A percentile compares a stretch with the other conserved stretches of the same genome.
Evolutionary conservation across 2,329 filamentous ascomycete species (phyloP).

Genomic region (Trichoderma pleuroti): DNA sequence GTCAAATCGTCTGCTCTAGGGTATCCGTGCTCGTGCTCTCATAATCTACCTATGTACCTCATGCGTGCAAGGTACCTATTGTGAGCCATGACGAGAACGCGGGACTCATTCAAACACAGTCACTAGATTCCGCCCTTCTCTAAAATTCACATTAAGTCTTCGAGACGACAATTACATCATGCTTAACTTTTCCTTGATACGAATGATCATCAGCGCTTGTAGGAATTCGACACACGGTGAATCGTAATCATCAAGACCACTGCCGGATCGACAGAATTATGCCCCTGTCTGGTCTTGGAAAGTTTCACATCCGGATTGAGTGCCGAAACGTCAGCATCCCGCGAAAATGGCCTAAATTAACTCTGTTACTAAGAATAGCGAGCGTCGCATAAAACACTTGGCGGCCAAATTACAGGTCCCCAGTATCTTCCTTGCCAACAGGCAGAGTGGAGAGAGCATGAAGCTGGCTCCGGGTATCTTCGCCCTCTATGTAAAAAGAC

Average conservation of each 20-base stretch:
- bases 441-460: background rate
- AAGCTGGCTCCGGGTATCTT: background rate
- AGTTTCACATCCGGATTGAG: background rate
- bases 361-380: background rate
- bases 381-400: background rate
- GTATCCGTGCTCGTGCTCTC: background rate
- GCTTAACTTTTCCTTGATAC: background rate
- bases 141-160: background rate
- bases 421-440: background rate
- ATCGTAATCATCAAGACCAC: background rate
- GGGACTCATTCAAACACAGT: background rate
- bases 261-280: background rate
- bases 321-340: background rate
- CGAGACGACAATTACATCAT: background rate
- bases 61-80: background rate
- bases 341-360: background rate
- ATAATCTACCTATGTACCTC: too few species aligned
- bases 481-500: background rate
- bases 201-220: background rate
- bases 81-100: background rate
- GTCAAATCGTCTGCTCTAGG: background rate
- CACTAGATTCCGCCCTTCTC: background rate
- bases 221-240: too few species aligned
- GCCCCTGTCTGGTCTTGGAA: background rate
- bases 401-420: background rate